Percentiles rank a stretch among this genome's conserved stretches.
Conservation (phyloP, 345 rosid species). For the Xanthoceras sorbifolium region DNA sequence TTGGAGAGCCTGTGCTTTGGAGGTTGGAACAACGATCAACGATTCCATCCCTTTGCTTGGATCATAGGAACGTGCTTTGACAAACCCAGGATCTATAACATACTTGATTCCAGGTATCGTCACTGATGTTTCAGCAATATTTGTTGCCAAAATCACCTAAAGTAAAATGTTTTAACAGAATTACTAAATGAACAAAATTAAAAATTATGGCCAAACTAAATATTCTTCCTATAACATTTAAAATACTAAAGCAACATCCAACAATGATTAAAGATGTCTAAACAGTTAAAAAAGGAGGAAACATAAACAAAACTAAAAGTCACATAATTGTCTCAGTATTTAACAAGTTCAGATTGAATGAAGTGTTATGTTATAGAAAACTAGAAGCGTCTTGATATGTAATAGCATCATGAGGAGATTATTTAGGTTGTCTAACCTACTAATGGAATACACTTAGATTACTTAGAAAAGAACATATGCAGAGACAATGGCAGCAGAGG, state of each 20-base stretch:
- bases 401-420: background rate
- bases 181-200: conserved; percentile 4
- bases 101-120: conserved; percentile 94
- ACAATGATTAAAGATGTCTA: background rate
- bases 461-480: background rate
- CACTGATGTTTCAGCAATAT: conserved; percentile 96
- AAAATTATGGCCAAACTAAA: background rate
- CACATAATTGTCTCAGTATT: background rate
- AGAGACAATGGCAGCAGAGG: background rate
- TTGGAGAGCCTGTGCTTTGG: conserved; percentile 90
- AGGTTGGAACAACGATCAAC: conserved; percentile 67
- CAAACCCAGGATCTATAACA: conserved; percentile 91
- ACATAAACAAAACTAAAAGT: background rate
- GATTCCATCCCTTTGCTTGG: conserved; percentile 88
- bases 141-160: conserved; percentile 90
- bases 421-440: background rate
- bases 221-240: background rate
- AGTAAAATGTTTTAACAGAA: conserved; percentile 13
- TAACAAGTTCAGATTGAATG: background rate
- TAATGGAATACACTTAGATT: background rate
- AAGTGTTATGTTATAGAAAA: background rate
- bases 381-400: background rate
- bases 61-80: conserved; percentile 83
- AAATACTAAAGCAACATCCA: background rate
- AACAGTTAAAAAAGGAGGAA: background rate